Percentiles rank a stretch among this genome's conserved stretches.
These are phyloP conservation scores for Marasmius oreades DNA, from an alignment of 1,284 basidiomycete genomes.

Conservation along the genomic window DNA sequence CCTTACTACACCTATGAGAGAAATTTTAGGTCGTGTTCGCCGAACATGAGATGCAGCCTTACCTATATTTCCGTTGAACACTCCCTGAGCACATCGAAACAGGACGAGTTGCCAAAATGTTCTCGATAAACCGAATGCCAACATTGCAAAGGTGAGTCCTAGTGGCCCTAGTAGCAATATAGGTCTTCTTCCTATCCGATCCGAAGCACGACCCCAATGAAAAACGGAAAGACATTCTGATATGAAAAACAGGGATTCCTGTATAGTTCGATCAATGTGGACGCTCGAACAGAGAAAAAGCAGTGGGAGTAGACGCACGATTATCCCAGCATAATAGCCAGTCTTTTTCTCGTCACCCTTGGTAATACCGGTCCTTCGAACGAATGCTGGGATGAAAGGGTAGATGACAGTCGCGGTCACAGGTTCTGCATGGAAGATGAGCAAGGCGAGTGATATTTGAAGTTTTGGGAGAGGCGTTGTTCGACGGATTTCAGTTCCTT, in stretches of 20 bases:
- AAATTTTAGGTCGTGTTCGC: not conserved
- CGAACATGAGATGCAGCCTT: not conserved
- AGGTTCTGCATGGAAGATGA: conserved; percentile 47
- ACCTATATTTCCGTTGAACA: conserved; percentile 20
- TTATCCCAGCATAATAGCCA: conserved; percentile 50
- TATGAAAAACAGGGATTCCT: conserved; percentile 35
- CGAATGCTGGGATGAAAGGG: conserved; percentile 49
- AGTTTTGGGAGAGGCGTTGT: conserved; percentile 38
- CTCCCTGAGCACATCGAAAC: conserved; percentile 21
- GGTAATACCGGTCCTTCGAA: conserved; percentile 44
- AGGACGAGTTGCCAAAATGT: conserved; percentile 20
- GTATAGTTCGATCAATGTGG: not conserved
- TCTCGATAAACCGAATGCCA: conserved; percentile 33
- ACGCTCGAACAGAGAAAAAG: not conserved
- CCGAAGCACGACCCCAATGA: conserved; percentile 37
- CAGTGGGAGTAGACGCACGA: conserved; percentile 25
- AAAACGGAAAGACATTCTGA: conserved; percentile 33
- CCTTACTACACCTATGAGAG: not conserved
- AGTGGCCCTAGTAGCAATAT: conserved; percentile 34
- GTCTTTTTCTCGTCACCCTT: conserved; percentile 41
- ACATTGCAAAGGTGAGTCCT: conserved; percentile 30
- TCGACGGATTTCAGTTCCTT: not conserved
- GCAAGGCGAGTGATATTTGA: conserved; percentile 35
- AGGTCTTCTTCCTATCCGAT: conserved; percentile 33
- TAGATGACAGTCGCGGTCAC: conserved; percentile 48